A percentile compares a stretch with the other conserved stretches of the same genome.
Evolutionary conservation across 768 basidiomycete genomes (phyloP).

Genomic region (Termitomyces eurrhizus): DNA sequence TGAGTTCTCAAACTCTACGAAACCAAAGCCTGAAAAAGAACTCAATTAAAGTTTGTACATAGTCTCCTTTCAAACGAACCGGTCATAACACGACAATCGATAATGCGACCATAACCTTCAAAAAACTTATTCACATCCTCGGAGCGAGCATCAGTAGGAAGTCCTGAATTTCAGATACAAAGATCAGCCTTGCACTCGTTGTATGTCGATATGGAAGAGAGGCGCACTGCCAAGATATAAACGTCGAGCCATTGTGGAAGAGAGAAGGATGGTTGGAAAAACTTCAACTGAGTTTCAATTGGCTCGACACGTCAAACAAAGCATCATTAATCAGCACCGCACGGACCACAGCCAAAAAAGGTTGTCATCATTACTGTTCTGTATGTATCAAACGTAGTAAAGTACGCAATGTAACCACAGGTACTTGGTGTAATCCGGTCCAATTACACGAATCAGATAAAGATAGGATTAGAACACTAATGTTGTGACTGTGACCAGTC

Average conservation of each 20-base stretch:
- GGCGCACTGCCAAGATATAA: slow-evolving; percentile 80
- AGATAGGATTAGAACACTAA: slow-evolving; percentile 33
- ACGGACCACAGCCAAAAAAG: slow-evolving; percentile 3
- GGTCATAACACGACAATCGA: slow-evolving; percentile 94
- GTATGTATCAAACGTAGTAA: not conserved
- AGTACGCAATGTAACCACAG: not conserved
- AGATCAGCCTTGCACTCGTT: not conserved
- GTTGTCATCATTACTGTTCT: not conserved
- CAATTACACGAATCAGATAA: slow-evolving; percentile 6
- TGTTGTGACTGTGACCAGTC: slow-evolving; percentile 95
- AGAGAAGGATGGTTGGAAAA: slow-evolving; percentile 24
- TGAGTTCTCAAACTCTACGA: slow-evolving; percentile 90
- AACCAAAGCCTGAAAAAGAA: slow-evolving; percentile 74
- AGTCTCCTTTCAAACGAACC: slow-evolving; percentile 43
- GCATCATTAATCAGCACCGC: slow-evolving; percentile 6
- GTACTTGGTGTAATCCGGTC: not conserved
- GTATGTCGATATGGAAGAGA: slow-evolving; percentile 13
- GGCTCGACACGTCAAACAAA: slow-evolving; percentile 32
- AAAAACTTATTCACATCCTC: slow-evolving; percentile 88
- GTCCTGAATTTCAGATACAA: slow-evolving; percentile 40
- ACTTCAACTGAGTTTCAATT: slow-evolving; percentile 44
- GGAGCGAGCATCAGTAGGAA: slow-evolving; percentile 78
- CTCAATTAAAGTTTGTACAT: slow-evolving; percentile 17
- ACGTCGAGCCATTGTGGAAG: slow-evolving; percentile 67
- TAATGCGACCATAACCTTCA: slow-evolving; percentile 83